These are phyloP conservation scores for Alternaria triticina DNA, from an alignment of 2,329 filamentous ascomycete species.

Conservation along the genomic window DNA sequence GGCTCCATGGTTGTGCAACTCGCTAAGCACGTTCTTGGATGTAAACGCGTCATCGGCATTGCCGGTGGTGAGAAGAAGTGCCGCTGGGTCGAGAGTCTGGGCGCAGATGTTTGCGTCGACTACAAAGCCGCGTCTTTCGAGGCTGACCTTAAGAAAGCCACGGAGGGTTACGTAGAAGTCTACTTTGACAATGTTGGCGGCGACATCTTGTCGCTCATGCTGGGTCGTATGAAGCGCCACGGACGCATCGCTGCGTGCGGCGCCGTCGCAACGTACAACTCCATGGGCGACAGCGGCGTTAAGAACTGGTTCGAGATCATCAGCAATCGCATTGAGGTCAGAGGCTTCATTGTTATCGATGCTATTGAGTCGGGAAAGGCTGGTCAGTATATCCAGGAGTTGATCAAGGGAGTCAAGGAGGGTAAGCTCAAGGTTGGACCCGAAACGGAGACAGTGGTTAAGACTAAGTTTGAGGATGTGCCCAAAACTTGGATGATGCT, in stretches of 20 bases:
- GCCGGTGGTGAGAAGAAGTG: conserved; percentile 62
- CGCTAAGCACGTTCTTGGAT: conserved; percentile 57
- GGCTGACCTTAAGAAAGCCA: conserved; percentile 55
- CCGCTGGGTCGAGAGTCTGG: conserved; percentile 57
- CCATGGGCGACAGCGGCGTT: conserved; percentile 38
- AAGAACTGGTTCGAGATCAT: conserved; percentile 55
- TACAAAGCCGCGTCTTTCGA: conserved; percentile 59
- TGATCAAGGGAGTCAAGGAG: conserved; percentile 45
- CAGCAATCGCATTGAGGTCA: conserved; percentile 51
- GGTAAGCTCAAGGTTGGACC: conserved; percentile 55
- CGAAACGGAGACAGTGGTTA: conserved; percentile 57
- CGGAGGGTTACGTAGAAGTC: conserved; percentile 58
- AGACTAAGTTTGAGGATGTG: conserved; percentile 56
- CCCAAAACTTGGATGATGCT: conserved; percentile 58
- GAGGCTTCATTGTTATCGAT: conserved; percentile 55
- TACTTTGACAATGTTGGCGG: conserved; percentile 62
- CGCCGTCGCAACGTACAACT: conserved; percentile 53
- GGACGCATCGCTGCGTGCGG: conserved; percentile 55
- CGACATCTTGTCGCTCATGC: conserved; percentile 55
- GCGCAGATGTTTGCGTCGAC: conserved; percentile 62
- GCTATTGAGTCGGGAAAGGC: conserved; percentile 40
- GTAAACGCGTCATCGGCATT: conserved; percentile 60
- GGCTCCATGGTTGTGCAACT: conserved; percentile 71
- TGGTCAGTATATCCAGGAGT: conserved; percentile 28
- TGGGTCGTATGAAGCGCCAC: conserved; percentile 50